Percentiles rank a stretch among this genome's conserved stretches.
These are phyloP conservation scores for Endogone sp. DNA, from an alignment of 192 early-diverging fungal species.

Conservation along the genomic window DNA sequence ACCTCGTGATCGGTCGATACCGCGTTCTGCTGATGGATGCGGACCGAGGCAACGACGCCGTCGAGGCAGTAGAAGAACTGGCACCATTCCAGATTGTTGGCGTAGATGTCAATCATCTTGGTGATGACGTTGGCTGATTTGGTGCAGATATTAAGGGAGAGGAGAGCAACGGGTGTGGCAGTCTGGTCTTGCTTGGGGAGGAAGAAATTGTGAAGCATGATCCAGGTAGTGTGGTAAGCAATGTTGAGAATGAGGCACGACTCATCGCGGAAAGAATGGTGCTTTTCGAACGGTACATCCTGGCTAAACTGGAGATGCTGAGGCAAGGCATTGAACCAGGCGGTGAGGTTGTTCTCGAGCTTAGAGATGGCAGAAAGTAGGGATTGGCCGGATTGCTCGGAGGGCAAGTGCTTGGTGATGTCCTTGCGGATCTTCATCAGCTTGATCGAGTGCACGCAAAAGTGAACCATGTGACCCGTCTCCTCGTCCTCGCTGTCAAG, in stretches of 20 bases:
- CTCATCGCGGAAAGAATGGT: slow-evolving; percentile 28
- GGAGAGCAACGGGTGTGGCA: slow-evolving; percentile 31
- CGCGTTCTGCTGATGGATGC: slow-evolving; percentile 37
- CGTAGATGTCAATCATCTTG: slow-evolving; percentile 30
- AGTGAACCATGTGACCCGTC: slow-evolving; percentile 28
- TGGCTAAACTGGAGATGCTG: slow-evolving; percentile 25
- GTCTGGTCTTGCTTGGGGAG: slow-evolving; percentile 38
- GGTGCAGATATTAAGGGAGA: slow-evolving; percentile 39
- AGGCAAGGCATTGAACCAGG: slow-evolving; percentile 28
- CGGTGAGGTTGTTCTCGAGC: slow-evolving; percentile 32
- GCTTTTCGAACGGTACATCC: slow-evolving; percentile 18
- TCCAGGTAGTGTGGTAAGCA: slow-evolving; percentile 37
- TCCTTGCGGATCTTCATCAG: slow-evolving; percentile 38
- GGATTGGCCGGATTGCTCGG: slow-evolving; percentile 38
- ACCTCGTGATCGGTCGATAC: slow-evolving; percentile 33
- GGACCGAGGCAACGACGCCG: slow-evolving; percentile 33
- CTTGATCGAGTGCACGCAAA: slow-evolving; percentile 36
- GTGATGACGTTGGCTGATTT: slow-evolving; percentile 36
- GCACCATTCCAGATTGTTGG: slow-evolving; percentile 28
- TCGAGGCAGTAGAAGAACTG: slow-evolving; percentile 37
- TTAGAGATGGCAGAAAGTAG: slow-evolving; percentile 35
- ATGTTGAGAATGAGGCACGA: slow-evolving; percentile 33
- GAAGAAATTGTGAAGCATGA: slow-evolving; percentile 41
- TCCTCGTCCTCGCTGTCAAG: slow-evolving; percentile 33
- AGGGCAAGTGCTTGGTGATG: slow-evolving; percentile 38